Evolutionary conservation across 1,284 basidiomycete species (phyloP), one percentile per base, ranked within the genome.

Genomic region (Marasmius sp.): DNA sequence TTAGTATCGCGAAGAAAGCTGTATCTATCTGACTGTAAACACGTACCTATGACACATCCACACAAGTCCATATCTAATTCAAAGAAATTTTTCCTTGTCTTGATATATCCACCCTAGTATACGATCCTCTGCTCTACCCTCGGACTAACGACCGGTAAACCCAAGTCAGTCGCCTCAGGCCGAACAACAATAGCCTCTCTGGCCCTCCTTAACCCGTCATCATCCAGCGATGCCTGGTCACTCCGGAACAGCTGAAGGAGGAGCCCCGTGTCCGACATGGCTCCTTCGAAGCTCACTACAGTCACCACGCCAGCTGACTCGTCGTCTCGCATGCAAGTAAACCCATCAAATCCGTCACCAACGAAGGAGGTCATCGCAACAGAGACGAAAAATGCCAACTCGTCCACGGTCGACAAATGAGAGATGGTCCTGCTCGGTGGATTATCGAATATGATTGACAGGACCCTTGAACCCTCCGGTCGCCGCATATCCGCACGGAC

Each of bases 191-290:
- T 51, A 3, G 48, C 56, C 39, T 41, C 33, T 34, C 56, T 39
- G 12, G 55, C 38, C 39, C 61, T 58, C 14, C 22, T 16, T n/a
- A 59, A n/a, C 12, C 37, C 50, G 20, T 59, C 58, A 8, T 59
- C 57, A 3, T 54, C 51, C 18, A 37, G 1, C 41, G 33, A 22
- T 43, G 18, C 49, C 12, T 38, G n/a, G 48, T 38, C 18, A 39
- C 51, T 45, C 47, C 53, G n/a, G 11, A 66, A 67, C 34, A 58
- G 43, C n/a, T 59, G 56, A 57, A 71, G 45, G 55, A 64, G 22
- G 16, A 66, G 58, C 6, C 63, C 66, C 6, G 56, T 64, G 58
- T 69, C 62, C 12, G 61, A 65, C 61, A 65, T 63, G 3, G 47
- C 63, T 1, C 59, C 61, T 53, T 66, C 66, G 12, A 51, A 47